Evolutionary conservation across 73 alveolate species (phyloP).

Genomic region (Stentor roeselii): DNA sequence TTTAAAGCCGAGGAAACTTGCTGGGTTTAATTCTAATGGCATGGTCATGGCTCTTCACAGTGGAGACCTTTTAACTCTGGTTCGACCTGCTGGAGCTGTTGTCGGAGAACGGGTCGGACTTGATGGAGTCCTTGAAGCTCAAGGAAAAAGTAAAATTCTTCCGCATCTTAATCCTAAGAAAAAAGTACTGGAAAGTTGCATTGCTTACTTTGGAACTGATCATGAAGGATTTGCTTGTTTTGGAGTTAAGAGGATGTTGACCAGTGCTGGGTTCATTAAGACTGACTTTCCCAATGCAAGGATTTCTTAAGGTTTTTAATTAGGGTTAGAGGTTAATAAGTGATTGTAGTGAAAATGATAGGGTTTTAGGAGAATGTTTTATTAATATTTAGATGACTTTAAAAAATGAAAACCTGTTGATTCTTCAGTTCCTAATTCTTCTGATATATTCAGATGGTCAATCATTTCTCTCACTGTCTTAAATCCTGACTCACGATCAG

Average conservation of each 20-base stretch:
- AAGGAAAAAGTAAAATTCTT: constrained; percentile 37
- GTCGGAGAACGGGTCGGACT: constrained; percentile 78
- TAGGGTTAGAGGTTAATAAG: not conserved
- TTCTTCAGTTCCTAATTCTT: too few species aligned
- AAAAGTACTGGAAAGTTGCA: constrained; percentile 35
- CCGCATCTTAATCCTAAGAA: constrained; percentile 64
- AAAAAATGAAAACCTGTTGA: too few species aligned
- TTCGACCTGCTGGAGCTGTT: constrained; percentile 92
- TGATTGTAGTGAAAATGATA: too few species aligned
- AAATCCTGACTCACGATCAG: too few species aligned
- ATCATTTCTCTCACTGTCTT: too few species aligned
- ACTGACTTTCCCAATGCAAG: not conserved
- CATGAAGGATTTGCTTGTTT: constrained; percentile 36
- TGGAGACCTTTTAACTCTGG: constrained; percentile 75
- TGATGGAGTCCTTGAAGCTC: constrained; percentile 39
- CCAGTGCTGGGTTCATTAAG: constrained; percentile 3
- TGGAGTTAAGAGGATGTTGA: constrained; percentile 31
- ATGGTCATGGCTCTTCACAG: constrained; percentile 73
- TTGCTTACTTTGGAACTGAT: constrained; percentile 33
- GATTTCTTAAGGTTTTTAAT: constrained; percentile 7
- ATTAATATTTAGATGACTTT: too few species aligned
- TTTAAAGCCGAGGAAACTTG: constrained; percentile 84
- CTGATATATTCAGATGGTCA: too few species aligned
- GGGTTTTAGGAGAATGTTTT: too few species aligned
- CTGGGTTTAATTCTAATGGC: constrained; percentile 82